These are phyloP conservation scores for Sequoiadendron giganteum DNA, from an alignment of 75 land plant genomes.

Conservation along the genomic window DNA sequence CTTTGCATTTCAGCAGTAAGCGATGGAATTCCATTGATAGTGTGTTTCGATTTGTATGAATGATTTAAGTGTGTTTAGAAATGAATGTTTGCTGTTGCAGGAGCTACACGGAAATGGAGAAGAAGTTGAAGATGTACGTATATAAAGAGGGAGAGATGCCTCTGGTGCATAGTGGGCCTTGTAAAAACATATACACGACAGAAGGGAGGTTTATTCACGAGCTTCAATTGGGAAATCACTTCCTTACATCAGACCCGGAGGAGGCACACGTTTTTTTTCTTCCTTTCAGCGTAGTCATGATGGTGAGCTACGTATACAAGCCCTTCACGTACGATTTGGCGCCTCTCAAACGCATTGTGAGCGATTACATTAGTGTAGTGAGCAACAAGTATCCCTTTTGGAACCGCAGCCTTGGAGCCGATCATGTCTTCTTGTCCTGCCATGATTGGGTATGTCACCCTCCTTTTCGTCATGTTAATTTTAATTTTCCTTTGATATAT, in stretches of 20 bases:
- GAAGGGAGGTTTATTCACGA: constrained; percentile 81
- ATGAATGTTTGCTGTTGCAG: constrained; percentile 26
- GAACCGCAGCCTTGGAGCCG: constrained; percentile 67
- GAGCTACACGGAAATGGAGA: constrained; percentile 94
- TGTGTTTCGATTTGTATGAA: no score
- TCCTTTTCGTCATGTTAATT: neutral
- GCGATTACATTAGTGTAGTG: constrained; percentile 46
- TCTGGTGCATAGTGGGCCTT: constrained; percentile 79
- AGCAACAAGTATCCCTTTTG: constrained; percentile 45
- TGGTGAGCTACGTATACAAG: constrained; percentile 54
- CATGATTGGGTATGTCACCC: constrained; percentile 66
- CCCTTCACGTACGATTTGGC: constrained; percentile 21
- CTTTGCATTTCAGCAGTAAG: constrained; percentile 52
- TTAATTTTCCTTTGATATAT: neutral
- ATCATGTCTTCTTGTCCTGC: constrained; percentile 78
- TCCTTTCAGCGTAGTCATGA: constrained; percentile 74
- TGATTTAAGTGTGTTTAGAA: no score
- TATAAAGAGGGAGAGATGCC: constrained; percentile 87
- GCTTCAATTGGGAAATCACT: constrained; percentile 49
- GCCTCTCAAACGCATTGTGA: constrained; percentile 27
- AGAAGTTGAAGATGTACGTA: constrained; percentile 63
- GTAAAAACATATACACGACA: constrained; percentile 72
- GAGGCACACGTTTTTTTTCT: constrained; percentile 74
- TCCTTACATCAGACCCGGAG: constrained; percentile 62
- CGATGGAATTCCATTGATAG: no score